These are phyloP conservation scores for Astrothelium macrocarpum DNA, from an alignment of 495 filamentous ascomycete genomes.

Conservation along the genomic window DNA sequence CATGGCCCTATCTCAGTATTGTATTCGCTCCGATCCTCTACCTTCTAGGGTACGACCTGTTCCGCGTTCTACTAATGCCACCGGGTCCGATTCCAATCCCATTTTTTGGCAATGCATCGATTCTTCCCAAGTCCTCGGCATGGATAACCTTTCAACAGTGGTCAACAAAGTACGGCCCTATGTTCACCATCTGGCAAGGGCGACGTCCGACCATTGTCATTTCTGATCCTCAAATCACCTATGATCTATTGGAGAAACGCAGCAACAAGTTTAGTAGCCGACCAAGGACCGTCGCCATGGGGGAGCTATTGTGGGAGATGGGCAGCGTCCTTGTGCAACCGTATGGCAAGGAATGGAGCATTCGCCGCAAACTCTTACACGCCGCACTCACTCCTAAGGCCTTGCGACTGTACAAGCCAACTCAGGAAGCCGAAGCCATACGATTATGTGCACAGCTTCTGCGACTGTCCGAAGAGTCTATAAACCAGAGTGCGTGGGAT, in stretches of 20 bases:
- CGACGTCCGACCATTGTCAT: conserved; percentile 53
- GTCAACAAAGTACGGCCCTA: conserved; percentile 44
- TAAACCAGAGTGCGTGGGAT: conserved; percentile 20
- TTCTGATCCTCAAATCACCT: conserved; percentile 52
- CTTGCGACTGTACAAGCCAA: conserved; percentile 41
- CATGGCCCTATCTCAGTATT: not conserved
- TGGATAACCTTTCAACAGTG: conserved; percentile 54
- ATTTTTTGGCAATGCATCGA: conserved; percentile 48
- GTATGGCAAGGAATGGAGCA: conserved; percentile 39
- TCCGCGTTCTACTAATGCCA: conserved; percentile 28
- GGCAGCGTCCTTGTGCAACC: conserved; percentile 43
- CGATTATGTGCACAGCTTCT: conserved; percentile 30
- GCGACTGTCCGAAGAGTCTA: not conserved
- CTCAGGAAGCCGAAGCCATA: conserved; percentile 35
- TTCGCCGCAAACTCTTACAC: conserved; percentile 34
- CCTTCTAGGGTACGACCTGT: conserved; percentile 19
- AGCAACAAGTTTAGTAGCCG: conserved; percentile 45
- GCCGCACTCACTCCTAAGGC: conserved; percentile 37
- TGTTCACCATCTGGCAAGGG: conserved; percentile 55
- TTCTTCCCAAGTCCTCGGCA: conserved; percentile 42
- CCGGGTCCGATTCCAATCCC: conserved; percentile 47
- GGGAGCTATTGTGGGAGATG: conserved; percentile 40
- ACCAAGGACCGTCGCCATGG: conserved; percentile 48
- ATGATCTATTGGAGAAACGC: conserved; percentile 46
- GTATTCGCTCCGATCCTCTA: not conserved